A percentile compares a stretch with the other conserved stretches of the same genome.
Evolutionary conservation across 2,329 filamentous ascomycete genomes (phyloP).

Genomic region (Chalara sp.): DNA sequence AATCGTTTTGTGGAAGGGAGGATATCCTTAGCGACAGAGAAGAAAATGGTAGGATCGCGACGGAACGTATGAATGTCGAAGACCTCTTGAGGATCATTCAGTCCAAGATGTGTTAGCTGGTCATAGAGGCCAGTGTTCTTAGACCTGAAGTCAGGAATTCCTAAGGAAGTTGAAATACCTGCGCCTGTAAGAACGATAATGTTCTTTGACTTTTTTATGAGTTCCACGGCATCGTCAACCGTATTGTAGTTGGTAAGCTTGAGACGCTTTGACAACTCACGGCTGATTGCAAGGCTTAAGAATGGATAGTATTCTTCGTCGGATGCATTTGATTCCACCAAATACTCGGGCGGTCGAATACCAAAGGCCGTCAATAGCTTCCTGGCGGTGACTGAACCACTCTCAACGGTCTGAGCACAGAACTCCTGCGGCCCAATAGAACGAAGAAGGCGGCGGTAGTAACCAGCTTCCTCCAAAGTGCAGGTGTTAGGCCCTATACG

Average conservation of each 20-base stretch:
- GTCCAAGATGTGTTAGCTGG: conserved; percentile 69
- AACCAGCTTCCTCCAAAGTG: conserved; percentile 61
- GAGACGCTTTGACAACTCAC: conserved; percentile 74
- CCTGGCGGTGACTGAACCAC: conserved; percentile 65
- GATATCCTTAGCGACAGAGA: conserved; percentile 84
- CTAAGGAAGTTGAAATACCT: conserved; percentile 92
- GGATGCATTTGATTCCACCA: conserved; percentile 54
- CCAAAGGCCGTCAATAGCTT: conserved; percentile 84
- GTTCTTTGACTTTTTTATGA: conserved; percentile 70
- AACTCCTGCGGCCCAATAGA: conserved; percentile 73
- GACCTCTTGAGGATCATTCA: conserved; percentile 81
- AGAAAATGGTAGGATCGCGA: conserved; percentile 84
- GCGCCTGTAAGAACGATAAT: conserved; percentile 93
- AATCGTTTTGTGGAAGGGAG: conserved; percentile 72
- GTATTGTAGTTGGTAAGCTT: conserved; percentile 78
- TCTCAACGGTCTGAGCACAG: conserved; percentile 63
- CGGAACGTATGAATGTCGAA: conserved; percentile 88
- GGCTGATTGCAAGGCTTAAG: conserved; percentile 68
- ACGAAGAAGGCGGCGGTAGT: conserved; percentile 65
- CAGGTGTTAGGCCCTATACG: conserved; percentile 33
- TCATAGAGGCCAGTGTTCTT: conserved; percentile 90
- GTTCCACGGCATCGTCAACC: conserved; percentile 75
- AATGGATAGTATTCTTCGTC: conserved; percentile 72
- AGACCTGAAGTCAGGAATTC: conserved; percentile 94
- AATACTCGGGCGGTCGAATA: conserved; percentile 64